These are phyloP conservation scores for Chaetomiaceae sp. DNA, from an alignment of 2,329 filamentous ascomycete species.

Conservation along the genomic window DNA sequence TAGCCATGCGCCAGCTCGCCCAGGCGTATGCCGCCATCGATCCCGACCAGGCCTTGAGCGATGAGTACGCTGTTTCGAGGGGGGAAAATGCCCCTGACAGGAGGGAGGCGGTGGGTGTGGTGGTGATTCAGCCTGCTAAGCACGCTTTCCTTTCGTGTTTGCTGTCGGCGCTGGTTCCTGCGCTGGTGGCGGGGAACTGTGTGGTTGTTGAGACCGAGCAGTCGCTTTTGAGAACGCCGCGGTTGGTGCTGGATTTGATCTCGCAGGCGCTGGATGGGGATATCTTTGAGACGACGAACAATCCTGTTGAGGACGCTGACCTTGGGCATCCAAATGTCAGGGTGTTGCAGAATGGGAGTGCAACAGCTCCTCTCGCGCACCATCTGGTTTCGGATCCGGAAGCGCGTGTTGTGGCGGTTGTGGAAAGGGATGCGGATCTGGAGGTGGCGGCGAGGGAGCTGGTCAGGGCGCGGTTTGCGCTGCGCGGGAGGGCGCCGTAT, in stretches of 20 bases:
- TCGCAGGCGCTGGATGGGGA: background rate
- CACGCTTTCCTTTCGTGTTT: conserved; percentile 7
- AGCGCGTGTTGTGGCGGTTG: background rate
- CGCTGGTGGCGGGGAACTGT: conserved; percentile 5
- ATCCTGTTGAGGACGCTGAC: background rate
- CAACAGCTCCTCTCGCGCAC: background rate
- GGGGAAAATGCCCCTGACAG: background rate
- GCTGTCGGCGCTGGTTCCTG: background rate
- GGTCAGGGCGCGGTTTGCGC: background rate
- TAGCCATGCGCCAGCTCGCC: background rate
- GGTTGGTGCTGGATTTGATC: background rate
- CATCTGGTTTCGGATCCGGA: background rate
- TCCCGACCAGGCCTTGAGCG: background rate
- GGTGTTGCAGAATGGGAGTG: conserved; percentile 2
- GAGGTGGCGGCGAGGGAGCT: conserved; percentile 1
- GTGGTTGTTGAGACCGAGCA: background rate
- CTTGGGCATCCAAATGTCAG: background rate
- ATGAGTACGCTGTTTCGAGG: background rate
- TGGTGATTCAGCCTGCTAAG: conserved; percentile 1
- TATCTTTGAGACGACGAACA: background rate
- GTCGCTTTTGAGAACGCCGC: background rate
- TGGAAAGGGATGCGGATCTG: conserved; percentile 2
- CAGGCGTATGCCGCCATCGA: background rate
- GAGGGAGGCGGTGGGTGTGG: conserved; percentile 1
- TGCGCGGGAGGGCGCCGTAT: conserved; percentile 6